phyloP scores from a whole-genome alignment of 2,329 filamentous ascomycete genomes.

The Colletotrichum australisinense region DNA sequence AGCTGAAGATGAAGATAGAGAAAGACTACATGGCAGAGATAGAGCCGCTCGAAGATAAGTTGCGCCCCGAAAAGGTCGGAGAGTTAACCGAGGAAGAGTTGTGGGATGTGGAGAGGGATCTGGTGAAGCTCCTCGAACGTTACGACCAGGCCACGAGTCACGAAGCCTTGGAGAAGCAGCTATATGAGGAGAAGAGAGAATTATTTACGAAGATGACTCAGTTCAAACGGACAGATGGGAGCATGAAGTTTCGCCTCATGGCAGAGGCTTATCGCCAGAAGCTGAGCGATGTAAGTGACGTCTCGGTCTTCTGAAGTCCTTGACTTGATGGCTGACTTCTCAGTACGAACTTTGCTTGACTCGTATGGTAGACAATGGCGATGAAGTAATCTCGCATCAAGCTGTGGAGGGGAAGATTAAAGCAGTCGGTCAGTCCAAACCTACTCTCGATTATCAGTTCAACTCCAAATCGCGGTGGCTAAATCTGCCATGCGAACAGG shows the following conservation, averaged over 20 bases:
- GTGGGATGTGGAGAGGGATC: background rate
- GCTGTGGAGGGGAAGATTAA: slow-evolving; percentile 3
- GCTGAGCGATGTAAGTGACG: slow-evolving; percentile 2
- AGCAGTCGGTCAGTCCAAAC: slow-evolving; percentile 8
- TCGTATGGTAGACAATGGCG: background rate
- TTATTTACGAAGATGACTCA: slow-evolving; percentile 4
- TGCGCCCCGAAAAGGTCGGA: background rate
- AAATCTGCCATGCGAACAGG: slow-evolving; percentile 39
- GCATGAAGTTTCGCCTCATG: slow-evolving; percentile 11
- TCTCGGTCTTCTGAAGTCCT: background rate
- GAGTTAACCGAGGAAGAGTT: background rate
- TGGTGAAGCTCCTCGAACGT: background rate
- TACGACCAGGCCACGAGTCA: background rate
- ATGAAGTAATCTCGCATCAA: background rate
- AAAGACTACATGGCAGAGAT: background rate
- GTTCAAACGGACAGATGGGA: background rate
- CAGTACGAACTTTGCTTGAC: slow-evolving; percentile 26
- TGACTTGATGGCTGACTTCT: background rate
- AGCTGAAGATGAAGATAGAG: background rate
- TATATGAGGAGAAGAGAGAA: background rate
- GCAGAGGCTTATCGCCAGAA: slow-evolving; percentile 8
- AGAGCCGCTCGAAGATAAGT: background rate
- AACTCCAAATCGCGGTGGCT: too few species aligned
- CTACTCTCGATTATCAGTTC: fast-evolving
- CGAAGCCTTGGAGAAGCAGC: background rate